These are phyloP conservation scores for Hymenotorrendiella dingleyae DNA, from an alignment of 2,329 filamentous ascomycete genomes.

Conservation along the genomic window DNA sequence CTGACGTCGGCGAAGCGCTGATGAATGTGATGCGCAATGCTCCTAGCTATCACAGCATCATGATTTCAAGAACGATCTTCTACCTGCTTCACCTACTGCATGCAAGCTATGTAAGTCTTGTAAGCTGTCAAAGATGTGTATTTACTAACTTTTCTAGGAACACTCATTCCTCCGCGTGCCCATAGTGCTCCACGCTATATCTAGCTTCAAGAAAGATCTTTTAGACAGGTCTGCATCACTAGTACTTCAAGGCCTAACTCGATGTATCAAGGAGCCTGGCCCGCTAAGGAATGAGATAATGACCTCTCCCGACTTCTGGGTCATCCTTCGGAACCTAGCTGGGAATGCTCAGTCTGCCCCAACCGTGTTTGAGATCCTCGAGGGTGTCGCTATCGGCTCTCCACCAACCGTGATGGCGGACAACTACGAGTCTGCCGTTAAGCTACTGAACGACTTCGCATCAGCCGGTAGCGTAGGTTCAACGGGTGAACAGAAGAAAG, in stretches of 20 bases:
- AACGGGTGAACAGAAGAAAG: slow-evolving; percentile 61
- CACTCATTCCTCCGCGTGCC: slow-evolving; percentile 88
- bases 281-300: slow-evolving; percentile 87
- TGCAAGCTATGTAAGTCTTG: slow-evolving; percentile 68
- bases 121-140: slow-evolving; percentile 8
- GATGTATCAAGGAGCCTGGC: slow-evolving; percentile 72
- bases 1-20: slow-evolving; percentile 73
- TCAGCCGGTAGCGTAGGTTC: slow-evolving; percentile 71
- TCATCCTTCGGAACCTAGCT: slow-evolving; percentile 72
- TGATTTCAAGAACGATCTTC: slow-evolving; percentile 76
- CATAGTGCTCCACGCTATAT: slow-evolving; percentile 85
- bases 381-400: slow-evolving; percentile 64
- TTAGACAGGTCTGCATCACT: slow-evolving; percentile 71
- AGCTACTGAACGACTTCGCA: slow-evolving; percentile 83
- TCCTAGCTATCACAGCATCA: slow-evolving; percentile 71
- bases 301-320: slow-evolving; percentile 96
- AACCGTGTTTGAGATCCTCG: slow-evolving; percentile 80
- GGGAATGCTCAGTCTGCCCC: slow-evolving; percentile 63
- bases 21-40: slow-evolving; percentile 77
- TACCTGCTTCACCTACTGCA: slow-evolving; percentile 80
- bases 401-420: slow-evolving; percentile 85
- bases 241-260: slow-evolving; percentile 70
- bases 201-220: slow-evolving; percentile 73
- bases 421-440: slow-evolving; percentile 87
- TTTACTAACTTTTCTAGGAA: slow-evolving; percentile 49